Base-by-base conservation (phyloP, 2,329 filamentous ascomycete genomes). In the Talaromyces piceae region DNA sequence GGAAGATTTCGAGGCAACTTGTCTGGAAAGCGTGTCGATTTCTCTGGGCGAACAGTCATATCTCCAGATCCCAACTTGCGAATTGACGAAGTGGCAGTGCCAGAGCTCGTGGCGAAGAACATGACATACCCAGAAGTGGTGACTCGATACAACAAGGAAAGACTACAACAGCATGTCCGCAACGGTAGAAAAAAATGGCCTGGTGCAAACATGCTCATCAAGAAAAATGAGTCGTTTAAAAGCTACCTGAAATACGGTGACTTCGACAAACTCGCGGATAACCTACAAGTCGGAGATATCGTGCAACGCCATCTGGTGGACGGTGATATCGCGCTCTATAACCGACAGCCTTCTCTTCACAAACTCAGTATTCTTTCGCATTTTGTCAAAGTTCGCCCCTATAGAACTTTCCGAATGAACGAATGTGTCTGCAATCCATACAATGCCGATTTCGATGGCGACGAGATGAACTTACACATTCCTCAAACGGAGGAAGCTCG, bases 321-420 rank as follows among this genome's bases (percentile, higher is more conserved):
- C 63, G 88, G 89, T 45, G 93, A 98, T 66, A 87, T 97, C 59
- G 91, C 97, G 1, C 81, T 98, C 0, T 98, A 98, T 79, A 98
- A 98, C 66, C 88, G 93, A 55, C 93, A 98, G 64, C 93, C 93
- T 0, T 98, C 93, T 1, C 80, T 98, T 7, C 93, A 98, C 77
- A 98, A 97, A 69, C 86, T 98, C 58, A 95, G 89, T 83, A 98
- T 98, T 68, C 90, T 98, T 73, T 91, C 88, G 64, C 93, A 98
- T 74, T 83, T 87, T 63, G 93, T 86, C 60, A 96, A 96, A 69
- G 83, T 98, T 45, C 83, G 93, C 46, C 93, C 91, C 0, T 95
- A 93, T 84, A 84, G 91, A 68, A 98, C 93, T 0, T 97, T 98
- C 67, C 86, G 93, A 50, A 78, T 98, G 16, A 98, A 98, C 66